Evolutionary conservation across 148 eudicot species (phyloP), one percentile per base, ranked within the genome.

Genomic region (Talinum fruticosum): DNA sequence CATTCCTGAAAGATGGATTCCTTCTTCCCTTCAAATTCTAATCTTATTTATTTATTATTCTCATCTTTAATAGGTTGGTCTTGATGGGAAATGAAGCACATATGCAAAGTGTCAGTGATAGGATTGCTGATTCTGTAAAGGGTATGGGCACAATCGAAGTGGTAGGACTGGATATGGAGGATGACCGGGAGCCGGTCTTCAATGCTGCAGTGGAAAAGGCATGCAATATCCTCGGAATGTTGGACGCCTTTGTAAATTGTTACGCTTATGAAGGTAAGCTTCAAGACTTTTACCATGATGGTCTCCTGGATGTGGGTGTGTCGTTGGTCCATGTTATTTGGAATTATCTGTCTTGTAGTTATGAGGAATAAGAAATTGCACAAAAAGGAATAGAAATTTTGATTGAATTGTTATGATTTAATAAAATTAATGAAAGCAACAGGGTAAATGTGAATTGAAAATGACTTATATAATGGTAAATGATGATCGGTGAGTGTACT

Each of bases 211-310:
- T 92, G 45, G 91, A 88, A 49, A 91, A 85, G 81, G 88, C 96
- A 8, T 84, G 80, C 34, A 76, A 44, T 51, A 49, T 90, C 21
- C 80, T 92, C 74, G 97, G 97, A 76, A 85, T 71, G 15, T 47
- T 95, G 73, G 98, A 91, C 72, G 89, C 97, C 54, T 88, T 92
- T 76, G 92, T 92, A 70, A 83, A 88, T 66, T 89, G 94, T 68
- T 92, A 84, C 76, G 71, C 88, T 75, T 95, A 89, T 74, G 97
- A 92, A 92, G 97, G 98, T 95, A 88, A 73, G 6, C 47, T 73
- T 57, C n/a, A 16, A 23, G 54, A 64, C 64, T 24, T 30, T 49
- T 71, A 45, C 57, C 16, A 12, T 45, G 23, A 8, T 26, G 0
- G 3, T 77, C n/a, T n/a, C 34, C 24, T 69, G 10, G 38, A 29